Conservation (phyloP, 164 flowering plant species). For the Liriodendron chinense region DNA sequence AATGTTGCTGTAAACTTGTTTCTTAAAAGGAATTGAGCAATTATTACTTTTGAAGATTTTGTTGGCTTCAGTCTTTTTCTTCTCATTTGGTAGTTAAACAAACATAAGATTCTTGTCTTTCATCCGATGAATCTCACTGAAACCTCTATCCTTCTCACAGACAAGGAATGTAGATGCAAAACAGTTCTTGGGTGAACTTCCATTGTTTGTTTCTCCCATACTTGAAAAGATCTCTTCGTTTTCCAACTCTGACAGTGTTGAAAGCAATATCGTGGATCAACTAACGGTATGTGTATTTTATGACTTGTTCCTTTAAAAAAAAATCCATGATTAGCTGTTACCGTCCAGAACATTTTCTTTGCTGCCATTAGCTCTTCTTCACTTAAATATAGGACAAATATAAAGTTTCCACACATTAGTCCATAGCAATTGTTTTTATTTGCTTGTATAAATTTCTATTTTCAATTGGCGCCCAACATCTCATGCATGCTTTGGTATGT, state of each 20-base stretch:
- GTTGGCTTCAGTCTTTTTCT: not conserved
- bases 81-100: not conserved
- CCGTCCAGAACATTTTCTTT: no score
- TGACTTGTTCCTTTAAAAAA: not conserved
- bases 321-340: not conserved
- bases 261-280: slow-evolving; percentile 53
- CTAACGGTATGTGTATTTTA: slow-evolving; percentile 53
- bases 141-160: slow-evolving; percentile 32
- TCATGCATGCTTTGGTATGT: no score
- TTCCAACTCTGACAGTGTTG: slow-evolving; percentile 29
- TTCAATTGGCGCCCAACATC: no score
- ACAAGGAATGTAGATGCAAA: slow-evolving; percentile 76
- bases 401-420: no score
- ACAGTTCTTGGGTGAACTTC: slow-evolving; percentile 73
- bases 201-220: slow-evolving; percentile 58
- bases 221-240: slow-evolving; percentile 48
- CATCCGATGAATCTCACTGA: slow-evolving; percentile 3
- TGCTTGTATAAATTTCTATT: no score
- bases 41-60: slow-evolving; percentile 3
- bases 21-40: no score
- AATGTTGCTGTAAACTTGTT: no score
- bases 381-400: no score
- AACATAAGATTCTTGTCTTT: not conserved
- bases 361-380: no score
- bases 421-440: no score